Base-by-base conservation (phyloP, 352 stramenopile species). In the Pythium guiyangense region DNA sequence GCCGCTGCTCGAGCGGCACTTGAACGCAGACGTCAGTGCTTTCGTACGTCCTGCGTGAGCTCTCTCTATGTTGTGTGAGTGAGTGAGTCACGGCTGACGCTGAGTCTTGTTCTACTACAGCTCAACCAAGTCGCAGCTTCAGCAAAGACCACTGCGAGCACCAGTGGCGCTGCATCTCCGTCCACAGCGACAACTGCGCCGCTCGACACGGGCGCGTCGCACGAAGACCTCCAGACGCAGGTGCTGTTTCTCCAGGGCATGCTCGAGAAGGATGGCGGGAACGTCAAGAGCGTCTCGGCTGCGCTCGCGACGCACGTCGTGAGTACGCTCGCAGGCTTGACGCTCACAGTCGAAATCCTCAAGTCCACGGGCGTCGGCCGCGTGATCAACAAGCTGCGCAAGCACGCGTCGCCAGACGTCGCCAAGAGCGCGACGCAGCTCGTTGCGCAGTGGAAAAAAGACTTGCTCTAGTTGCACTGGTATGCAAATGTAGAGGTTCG, bases 351-450 rank as follows among this genome's bases (percentile, higher is more conserved):
- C 52, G 83, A 93, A 57, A 88, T 92, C 57, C 66, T 95, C 43
- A 95, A 95, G 63, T 73, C 53, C 50, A 95, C 85, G 25, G 85
- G 85, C 53, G 54, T 95, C 18, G 85, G 85, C 1, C 77, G 81
- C 46, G 85, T 83, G 48, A 92, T 95, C 66, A 93, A 93, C 71
- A 95, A 95, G 59, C 66, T 95, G 22, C 77, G 84, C 44, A 95
- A 95, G 63, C 85, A 95, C 43, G 57, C 67, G 20, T 66, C 69
- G 29, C 62, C 83, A 6, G 60, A 82, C 1, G 85, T 95, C 10
- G 77, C 83, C 18, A 88, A 84, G 52, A 63, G 62, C 10, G 83
- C 85, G 1, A 84, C 79, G 27, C 68, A 79, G 56, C 70, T 95
- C 22, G 82, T 93, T 17, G 76, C 81, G 54, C 86, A 90, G 67